phyloP scores from a whole-genome alignment of 2,329 filamentous ascomycete genomes.

The Diaporthe caulivora region DNA sequence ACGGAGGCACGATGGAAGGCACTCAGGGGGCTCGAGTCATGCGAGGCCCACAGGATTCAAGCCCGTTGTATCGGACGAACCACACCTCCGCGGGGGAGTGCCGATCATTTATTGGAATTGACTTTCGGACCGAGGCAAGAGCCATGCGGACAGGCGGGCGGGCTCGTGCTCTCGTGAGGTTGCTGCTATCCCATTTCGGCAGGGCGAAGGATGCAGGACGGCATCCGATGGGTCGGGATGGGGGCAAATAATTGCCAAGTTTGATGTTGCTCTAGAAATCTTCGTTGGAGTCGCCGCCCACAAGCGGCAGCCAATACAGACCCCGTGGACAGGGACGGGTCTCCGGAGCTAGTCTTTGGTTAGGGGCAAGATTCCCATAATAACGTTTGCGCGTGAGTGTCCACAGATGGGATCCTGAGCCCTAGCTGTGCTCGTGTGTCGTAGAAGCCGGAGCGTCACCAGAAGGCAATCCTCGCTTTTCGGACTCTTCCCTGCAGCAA shows the following conservation, averaged over 20 bases:
- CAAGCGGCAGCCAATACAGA: neutral
- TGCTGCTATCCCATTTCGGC: neutral
- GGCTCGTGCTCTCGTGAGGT: neutral
- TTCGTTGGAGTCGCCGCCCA: neutral
- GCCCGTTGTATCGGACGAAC: slow-evolving; percentile 10
- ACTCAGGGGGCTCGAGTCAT: slow-evolving; percentile 21
- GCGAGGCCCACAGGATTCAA: slow-evolving; percentile 11
- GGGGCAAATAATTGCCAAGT: neutral
- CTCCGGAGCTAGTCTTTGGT: slow-evolving; percentile 4
- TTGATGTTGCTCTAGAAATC: neutral
- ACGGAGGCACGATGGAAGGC: neutral
- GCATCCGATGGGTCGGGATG: neutral
- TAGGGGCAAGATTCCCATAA: neutral
- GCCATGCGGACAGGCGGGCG: neutral
- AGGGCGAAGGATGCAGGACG: neutral
- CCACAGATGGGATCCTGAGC: neutral
- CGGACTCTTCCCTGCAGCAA: neutral
- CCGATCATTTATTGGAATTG: slow-evolving; percentile 13
- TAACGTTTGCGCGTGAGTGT: neutral
- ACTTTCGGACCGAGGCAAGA: slow-evolving; percentile 27
- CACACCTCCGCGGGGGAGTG: neutral
- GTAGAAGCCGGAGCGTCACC: slow-evolving; percentile 14
- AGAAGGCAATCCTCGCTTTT: neutral
- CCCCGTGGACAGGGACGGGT: neutral
- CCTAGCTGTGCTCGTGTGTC: neutral